Evolutionary conservation across 140 eudicot species (phyloP).

Genomic region (Bidens hawaiensis): DNA sequence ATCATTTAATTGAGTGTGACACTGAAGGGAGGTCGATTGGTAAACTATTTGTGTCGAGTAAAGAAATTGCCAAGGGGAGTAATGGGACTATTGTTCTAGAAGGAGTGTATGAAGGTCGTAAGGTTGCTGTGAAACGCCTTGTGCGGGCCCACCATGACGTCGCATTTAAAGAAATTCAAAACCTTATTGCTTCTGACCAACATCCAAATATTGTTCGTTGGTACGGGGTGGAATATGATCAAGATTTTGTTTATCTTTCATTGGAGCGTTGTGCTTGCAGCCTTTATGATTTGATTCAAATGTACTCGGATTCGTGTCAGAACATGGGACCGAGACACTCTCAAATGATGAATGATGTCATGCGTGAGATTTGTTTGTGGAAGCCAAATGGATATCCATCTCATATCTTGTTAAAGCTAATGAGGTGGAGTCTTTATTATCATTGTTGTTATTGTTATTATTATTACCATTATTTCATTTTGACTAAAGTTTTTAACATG

Average conservation of each 20-base stretch:
- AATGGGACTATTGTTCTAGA: conserved; percentile 92
- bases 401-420: too few relatives aligned
- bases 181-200: too few relatives aligned
- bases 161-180: too few relatives aligned
- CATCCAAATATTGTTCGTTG: too few relatives aligned
- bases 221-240: too few relatives aligned
- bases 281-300: conserved; percentile 59
- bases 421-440: too few relatives aligned
- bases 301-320: too few relatives aligned
- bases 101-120: conserved; percentile 85
- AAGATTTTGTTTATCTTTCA: too few relatives aligned
- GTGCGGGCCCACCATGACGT: conserved; percentile 86
- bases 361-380: conserved; percentile 56
- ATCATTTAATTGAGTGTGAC: conserved; percentile 23
- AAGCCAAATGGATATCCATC: conserved; percentile 78
- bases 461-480: background rate
- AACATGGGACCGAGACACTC: too few relatives aligned
- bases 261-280: conserved; percentile 83
- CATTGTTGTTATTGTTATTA: background rate
- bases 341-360: too few relatives aligned
- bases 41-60: conserved; percentile 66
- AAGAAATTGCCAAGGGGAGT: too few relatives aligned
- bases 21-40: conserved; percentile 65
- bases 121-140: conserved; percentile 93
- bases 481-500: background rate